Evolutionary conservation across 2,329 filamentous ascomycete genomes (phyloP), one percentile per base, ranked within the genome.

Genomic region (Lomentospora prolificans): DNA sequence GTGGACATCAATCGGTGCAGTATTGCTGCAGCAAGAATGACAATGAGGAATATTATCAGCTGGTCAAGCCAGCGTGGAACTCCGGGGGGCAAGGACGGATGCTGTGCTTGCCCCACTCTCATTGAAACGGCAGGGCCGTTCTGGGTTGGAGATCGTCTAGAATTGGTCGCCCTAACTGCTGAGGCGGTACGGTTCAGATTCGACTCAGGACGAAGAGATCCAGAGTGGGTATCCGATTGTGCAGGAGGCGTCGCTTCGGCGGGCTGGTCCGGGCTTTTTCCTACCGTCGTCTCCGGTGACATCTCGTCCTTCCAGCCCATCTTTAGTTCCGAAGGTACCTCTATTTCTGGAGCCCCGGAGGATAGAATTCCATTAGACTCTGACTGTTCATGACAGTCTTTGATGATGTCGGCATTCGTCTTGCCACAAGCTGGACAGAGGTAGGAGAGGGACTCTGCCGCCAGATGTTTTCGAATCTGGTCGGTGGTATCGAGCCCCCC

Each of bases 401-500:
- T 72, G 61, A 96, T 79, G 39, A 96, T 86, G 58, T 89, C 86
- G 53, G 73, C 77, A 65, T 95, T 95, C 8, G 75, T 79, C 70
- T 79, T 84, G 17, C 71, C 84, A 67, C 92, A 97, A 0, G 74
- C 77, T 0, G 75, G 66, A 69, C 94, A 97, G 55, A 72, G 79
- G 79, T 84, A 96, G 0, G 62, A 65, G 1, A 70, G 69, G 58
- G 84, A 90, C 64, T 86, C 81, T 50, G 66, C 72, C 3, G 94
- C 94, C 63, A 94, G 79, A 50, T 80, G 74, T 63, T 78, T 78
- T 55, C 92, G 76, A 53, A 88, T 82, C 4, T 76, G 77, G 17
- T 86, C 84, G 25, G 75, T 81, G 3, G 86, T 86, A 61, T 96
- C 91, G 63, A 97, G 76, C 0, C 94, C 94, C 10, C 94, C 94